Evolutionary conservation across 495 filamentous ascomycete species (phyloP), one percentile per base, ranked within the genome.

Genomic region (Penicillium longicatenatum): DNA sequence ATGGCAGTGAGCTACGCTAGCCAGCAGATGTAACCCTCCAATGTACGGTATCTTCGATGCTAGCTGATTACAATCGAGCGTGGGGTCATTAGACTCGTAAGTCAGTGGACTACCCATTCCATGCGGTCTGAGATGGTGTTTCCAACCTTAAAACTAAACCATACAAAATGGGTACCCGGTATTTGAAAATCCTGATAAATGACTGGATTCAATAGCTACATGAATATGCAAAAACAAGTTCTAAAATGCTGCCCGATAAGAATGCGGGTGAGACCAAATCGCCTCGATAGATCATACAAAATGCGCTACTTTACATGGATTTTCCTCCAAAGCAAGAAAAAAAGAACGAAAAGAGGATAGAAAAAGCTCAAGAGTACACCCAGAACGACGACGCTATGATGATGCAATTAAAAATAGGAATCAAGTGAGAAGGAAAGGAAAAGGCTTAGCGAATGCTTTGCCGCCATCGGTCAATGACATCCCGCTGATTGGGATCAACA

Each of bases 381-480:
- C 31, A 58, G 35, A 59, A 57, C 29, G 43, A 58, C 64, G 52
- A 57, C 64, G 62, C 67, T 65, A 68, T 61, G 57, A 61, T 24
- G 50, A 54, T 20, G 53, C 16, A 56, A 52, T 52, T 20, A 54
- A 4, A 63, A 55, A 44, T 37, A 58, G 58, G 55, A 54, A 41
- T 12, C 58, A 37, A 12, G 24, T 2, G 47, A 41, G 47, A 52
- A 17, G 31, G 37, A 17, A 39, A 39, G 3, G 16, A 39, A 4
- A 5, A 16, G 14, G 37, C 26, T 17, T 62, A 76, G 29, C 65
- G 65, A 46, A 97, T 84, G 62, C 91, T 90, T 74, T 91, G 86
- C 64, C 93, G 84, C 93, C 93, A 98, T 56, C 88, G 82, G 73
- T 98, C 92, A 64, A 98, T 92, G 75, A 89, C 83, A 52, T 90